Base-by-base conservation (phyloP, 2,329 filamentous ascomycete genomes). In the Ophiostoma sp. region DNA sequence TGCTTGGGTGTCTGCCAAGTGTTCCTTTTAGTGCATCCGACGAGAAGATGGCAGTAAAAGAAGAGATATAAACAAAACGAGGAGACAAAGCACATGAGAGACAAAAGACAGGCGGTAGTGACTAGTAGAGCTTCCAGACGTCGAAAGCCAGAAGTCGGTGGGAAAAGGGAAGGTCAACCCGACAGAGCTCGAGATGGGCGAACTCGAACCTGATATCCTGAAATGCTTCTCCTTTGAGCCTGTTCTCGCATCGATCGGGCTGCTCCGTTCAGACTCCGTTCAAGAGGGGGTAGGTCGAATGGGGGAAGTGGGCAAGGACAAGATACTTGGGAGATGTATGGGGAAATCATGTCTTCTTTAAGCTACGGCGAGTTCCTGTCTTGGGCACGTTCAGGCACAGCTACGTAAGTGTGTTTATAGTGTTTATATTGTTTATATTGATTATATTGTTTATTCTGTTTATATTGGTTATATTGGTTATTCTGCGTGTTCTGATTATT, bases 321-420 rank as follows among this genome's bases (percentile, higher is more conserved):
- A 8, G 27, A 27, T 27, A 27, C 27, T 27, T 27, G 27, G 27
- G 27, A 27, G 27, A 58, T 58, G 27, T 16, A 67, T 18, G 66
- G 66, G 70, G 67, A 68, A 64, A 64, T 58, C 18, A 65, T 52
- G 67, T 64, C 67, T 66, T 67, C 67, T 71, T 71, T 71, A 71
- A 71, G 67, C 70, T 69, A 67, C 58, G 58, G 14, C 42, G 41
- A 12, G 55, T 60, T 60, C 40, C 58, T 62, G 38, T 14, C 16
- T 62, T n/a, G 58, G 58, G 55, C 55, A n/a, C 27, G 27, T 49
- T 14, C 45, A 12, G 45, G 45, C 45, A 49, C 45, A 27, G 27
- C 27, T 27, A 27, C 27, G 27, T 27, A 27, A 27, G 27, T 27
- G 27, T 27, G 47, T 52, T 52, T 52, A 52, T 9, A 14, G 14